A percentile compares a stretch with the other conserved stretches of the same genome.
phyloP scores from a whole-genome alignment of 441 rosid genomes.

The Aleurites moluccanus region DNA sequence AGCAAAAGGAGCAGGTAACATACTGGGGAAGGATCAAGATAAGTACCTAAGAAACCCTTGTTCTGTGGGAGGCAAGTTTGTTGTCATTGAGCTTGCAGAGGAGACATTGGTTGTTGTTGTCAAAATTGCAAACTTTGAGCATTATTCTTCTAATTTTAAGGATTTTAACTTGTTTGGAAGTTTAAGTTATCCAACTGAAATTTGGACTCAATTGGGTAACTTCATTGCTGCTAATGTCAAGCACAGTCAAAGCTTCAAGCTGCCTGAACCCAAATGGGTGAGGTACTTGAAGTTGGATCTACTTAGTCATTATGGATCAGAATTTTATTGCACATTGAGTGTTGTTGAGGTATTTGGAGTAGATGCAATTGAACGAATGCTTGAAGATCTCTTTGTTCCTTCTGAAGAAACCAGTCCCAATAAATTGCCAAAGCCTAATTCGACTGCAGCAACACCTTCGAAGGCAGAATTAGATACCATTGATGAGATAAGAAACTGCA shows the following conservation, averaged over 20 bases:
- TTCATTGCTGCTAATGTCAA: conserved; percentile 68
- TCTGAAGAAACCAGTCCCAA: conserved; percentile 40
- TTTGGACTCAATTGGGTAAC: conserved; percentile 57
- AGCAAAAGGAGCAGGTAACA: conserved; percentile 83
- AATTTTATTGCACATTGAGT: conserved; percentile 85
- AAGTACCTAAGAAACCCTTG: conserved; percentile 86
- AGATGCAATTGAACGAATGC: conserved; percentile 86
- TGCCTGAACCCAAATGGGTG: conserved; percentile 79
- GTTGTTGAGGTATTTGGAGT: conserved; percentile 81
- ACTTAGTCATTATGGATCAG: conserved; percentile 76
- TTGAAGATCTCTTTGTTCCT: conserved; percentile 75
- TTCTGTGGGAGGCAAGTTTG: conserved; percentile 63
- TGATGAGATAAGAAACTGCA: conserved; percentile 32
- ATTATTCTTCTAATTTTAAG: conserved; percentile 79
- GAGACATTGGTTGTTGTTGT: conserved; percentile 85
- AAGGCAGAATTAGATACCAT: conserved; percentile 32
- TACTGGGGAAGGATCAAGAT: conserved; percentile 74
- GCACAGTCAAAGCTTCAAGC: conserved; percentile 67
- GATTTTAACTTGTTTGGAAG: conserved; percentile 76
- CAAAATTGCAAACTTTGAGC: conserved; percentile 81
- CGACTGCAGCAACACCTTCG: conserved; percentile 24
- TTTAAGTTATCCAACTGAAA: conserved; percentile 64
- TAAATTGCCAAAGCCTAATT: conserved; percentile 37
- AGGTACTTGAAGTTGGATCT: conserved; percentile 74
- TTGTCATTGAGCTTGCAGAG: conserved; percentile 77